A percentile compares a stretch with the other conserved stretches of the same genome.
phyloP scores from a whole-genome alignment of 306 rosid species.

The Quercus rubra region DNA sequence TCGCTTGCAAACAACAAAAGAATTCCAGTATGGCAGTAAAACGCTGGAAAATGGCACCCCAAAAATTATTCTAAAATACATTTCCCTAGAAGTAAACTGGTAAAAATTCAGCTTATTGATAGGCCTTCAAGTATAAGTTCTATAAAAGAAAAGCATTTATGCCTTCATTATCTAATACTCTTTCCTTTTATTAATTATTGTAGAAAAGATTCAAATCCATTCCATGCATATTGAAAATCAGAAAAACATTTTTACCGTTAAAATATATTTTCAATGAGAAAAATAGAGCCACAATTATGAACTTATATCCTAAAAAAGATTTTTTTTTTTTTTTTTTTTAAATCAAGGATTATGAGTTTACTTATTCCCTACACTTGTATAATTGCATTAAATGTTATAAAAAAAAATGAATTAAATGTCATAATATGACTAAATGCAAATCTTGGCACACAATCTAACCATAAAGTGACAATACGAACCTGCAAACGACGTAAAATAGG shows the following conservation, averaged over 20 bases:
- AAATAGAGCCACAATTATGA: neutral
- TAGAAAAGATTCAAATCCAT: neutral
- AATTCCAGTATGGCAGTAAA: neutral
- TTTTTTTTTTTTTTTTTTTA: too few relatives aligned
- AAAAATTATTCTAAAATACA: neutral
- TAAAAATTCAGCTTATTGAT: neutral
- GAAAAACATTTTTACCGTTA: neutral
- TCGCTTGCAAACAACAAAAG: neutral
- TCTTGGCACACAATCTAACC: neutral
- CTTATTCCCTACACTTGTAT: neutral
- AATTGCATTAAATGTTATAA: too few relatives aligned
- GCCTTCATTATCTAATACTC: neutral
- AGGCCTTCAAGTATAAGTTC: neutral
- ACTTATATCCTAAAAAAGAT: neutral
- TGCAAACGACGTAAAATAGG: constrained; percentile 56
- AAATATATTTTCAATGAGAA: too few relatives aligned
- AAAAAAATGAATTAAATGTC: neutral
- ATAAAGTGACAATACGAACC: constrained; percentile 23
- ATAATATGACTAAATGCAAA: neutral
- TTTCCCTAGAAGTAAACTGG: neutral
- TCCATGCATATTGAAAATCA: neutral
- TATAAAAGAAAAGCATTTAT: neutral
- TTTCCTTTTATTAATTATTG: neutral
- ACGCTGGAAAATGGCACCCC: neutral
- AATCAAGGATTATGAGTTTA: neutral